phyloP scores from a whole-genome alignment of 148 eudicot species.

The Cornus kousa region DNA sequence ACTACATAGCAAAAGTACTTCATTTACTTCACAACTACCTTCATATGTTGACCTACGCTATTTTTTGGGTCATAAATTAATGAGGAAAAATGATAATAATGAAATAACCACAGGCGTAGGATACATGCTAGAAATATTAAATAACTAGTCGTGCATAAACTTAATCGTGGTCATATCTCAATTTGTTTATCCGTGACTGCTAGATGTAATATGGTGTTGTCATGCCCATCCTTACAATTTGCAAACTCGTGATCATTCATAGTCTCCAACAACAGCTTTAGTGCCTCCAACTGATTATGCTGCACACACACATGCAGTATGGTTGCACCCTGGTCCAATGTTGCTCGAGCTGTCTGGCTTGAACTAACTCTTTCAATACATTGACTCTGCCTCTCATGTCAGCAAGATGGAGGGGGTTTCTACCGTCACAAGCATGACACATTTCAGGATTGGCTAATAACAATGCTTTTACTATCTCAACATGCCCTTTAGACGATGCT shows the following conservation, averaged over 20 bases:
- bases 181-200: constrained; percentile 9
- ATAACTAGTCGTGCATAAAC: no score
- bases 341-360: not conserved
- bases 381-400: constrained; percentile 25
- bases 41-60: no score
- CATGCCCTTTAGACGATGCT: constrained; percentile 34
- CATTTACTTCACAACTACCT: no score
- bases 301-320: constrained; percentile 6
- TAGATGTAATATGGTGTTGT: constrained; percentile 14
- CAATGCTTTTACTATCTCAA: constrained; percentile 24
- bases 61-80: no score
- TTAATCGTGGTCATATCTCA: not conserved
- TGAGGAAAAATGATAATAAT: no score
- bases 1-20: no score
- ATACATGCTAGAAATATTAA: no score
- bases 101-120: no score
- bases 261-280: not conserved
- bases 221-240: constrained; percentile 8
- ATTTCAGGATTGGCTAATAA: constrained; percentile 14
- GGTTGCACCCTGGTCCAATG: not conserved
- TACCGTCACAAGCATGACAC: constrained; percentile 34
- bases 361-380: constrained; percentile 13
- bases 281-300: constrained; percentile 2
- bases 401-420: constrained; percentile 41
- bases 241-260: not conserved